Evolutionary conservation across 1,284 basidiomycete species (phyloP), one percentile per base, ranked within the genome.

Genomic region (Moesziomyces sp.): DNA sequence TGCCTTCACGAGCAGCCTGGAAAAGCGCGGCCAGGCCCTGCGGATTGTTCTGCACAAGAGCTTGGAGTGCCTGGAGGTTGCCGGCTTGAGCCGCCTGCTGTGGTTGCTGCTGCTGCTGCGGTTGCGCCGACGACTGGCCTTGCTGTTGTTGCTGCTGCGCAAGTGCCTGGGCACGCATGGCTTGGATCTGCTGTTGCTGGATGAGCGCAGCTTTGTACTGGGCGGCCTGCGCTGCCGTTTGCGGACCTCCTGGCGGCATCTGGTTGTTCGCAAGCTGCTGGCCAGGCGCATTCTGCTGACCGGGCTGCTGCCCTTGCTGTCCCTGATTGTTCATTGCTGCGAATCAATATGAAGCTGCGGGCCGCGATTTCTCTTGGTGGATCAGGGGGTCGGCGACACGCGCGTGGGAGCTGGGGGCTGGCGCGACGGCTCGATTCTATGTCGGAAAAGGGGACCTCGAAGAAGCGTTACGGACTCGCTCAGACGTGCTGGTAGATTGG

Each of bases 1-100:
- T 76, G 4, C 79, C 76, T 52, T 81, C 78, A 19, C 74, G 70
- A 13, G 79, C 78, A 9, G 76, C 78, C 21, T 80, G 74, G 9
- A 78, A 74, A 46, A 78, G 55, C 9, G 77, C 77, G 34, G 69
- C 58, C 35, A 79, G 57, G 11, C 75, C 69, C 47, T 79, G 76
- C 30, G 78, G 79, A 26, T 76, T 81, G 67, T 78, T 79, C 45
- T 78, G 73, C 13, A 80, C 68, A 38, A 76, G 48, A 10, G 73
- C 68, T 46, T 78, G 74, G 16, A 79, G 47, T 3, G 71, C 74
- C 42, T 79, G 78, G 26, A 79, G 42, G 19, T 51, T 70, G 19
- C 52, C 57, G 1, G 63, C 63, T n/a, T 67, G 63, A 16, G 38
- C 46, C 42, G 58, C 55, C 40, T 50, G 64, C n/a, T 52, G 65